phyloP scores from a whole-genome alignment of 768 basidiomycete species.

The Xanthoconium stramineum region DNA sequence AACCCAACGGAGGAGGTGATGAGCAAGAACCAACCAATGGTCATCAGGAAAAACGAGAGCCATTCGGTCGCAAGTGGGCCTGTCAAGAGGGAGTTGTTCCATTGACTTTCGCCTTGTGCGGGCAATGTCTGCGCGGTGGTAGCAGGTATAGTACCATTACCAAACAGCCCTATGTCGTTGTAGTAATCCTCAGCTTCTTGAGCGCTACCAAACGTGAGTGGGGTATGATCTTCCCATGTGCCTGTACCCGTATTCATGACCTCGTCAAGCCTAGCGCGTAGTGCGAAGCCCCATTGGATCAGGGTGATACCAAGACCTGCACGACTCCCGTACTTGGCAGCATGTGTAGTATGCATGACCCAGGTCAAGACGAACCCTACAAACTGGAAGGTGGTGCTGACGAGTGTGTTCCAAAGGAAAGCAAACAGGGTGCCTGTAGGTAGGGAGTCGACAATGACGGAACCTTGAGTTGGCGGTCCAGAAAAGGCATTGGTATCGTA shows the following conservation, averaged over 20 bases:
- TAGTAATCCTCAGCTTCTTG: slow-evolving; percentile 47
- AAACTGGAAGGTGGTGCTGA: slow-evolving; percentile 97
- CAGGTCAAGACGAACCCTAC: slow-evolving; percentile 92
- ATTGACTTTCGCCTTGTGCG: slow-evolving; percentile 19
- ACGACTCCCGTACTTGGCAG: slow-evolving; percentile 88
- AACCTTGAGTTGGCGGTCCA: slow-evolving; percentile 41
- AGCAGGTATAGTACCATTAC: slow-evolving; percentile 26
- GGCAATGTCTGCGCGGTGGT: slow-evolving; percentile 7
- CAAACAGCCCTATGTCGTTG: slow-evolving; percentile 23
- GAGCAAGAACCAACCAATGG: slow-evolving; percentile 83
- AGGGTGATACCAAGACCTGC: slow-evolving; percentile 95
- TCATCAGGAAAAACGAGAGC: slow-evolving; percentile 95
- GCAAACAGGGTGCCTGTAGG: slow-evolving; percentile 80
- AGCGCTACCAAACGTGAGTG: slow-evolving; percentile 42
- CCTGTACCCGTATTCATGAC: slow-evolving; percentile 29
- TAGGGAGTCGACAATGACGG: slow-evolving; percentile 88
- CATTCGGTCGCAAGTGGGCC: slow-evolving; percentile 84
- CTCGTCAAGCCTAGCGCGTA: slow-evolving; percentile 54
- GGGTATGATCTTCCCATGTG: slow-evolving; percentile 29
- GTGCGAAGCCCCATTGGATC: slow-evolving; percentile 90
- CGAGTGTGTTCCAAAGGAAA: slow-evolving; percentile 89
- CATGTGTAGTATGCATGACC: slow-evolving; percentile 90
- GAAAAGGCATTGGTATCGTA: slow-evolving; percentile 45
- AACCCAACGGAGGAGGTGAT: slow-evolving; percentile 88
- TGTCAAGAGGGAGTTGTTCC: slow-evolving; percentile 41